These are phyloP conservation scores for Nosema muscidifuracis DNA, from an alignment of 371 early-diverging fungal species.

Conservation along the genomic window DNA sequence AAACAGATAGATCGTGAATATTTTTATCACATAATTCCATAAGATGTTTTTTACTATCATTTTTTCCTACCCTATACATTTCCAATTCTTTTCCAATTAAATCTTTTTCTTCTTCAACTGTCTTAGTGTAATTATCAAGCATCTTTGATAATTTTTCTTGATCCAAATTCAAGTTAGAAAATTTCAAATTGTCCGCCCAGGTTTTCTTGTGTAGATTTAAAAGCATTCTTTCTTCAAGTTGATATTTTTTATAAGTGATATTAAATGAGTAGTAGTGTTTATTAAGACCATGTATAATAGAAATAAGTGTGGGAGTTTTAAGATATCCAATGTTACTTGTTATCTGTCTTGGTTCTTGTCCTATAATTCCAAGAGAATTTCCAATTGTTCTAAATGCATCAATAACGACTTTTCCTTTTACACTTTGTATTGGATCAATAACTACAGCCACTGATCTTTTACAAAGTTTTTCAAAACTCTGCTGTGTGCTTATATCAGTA, in stretches of 20 bases:
- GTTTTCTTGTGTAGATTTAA: constrained; percentile 92
- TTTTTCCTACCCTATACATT: constrained; percentile 56
- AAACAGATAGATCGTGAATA: constrained; percentile 54
- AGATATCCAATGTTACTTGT: constrained; percentile 97
- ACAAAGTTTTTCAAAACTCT: constrained; percentile 87
- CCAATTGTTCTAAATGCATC: constrained; percentile 97
- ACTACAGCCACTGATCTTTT: constrained; percentile 96
- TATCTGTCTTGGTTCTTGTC: constrained; percentile 92
- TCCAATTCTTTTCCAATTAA: constrained; percentile 54
- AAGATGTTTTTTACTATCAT: constrained; percentile 59
- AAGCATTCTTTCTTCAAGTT: constrained; percentile 95
- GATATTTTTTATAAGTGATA: constrained; percentile 95
- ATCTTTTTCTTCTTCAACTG: constrained; percentile 53
- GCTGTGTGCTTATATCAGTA: constrained; percentile 95
- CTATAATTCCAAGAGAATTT: constrained; percentile 74
- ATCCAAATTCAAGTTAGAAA: constrained; percentile 74
- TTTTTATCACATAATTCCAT: constrained; percentile 54
- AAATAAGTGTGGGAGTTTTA: constrained; percentile 89
- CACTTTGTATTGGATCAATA: constrained; percentile 98
- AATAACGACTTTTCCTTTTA: constrained; percentile 99
- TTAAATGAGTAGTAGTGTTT: constrained; percentile 97
- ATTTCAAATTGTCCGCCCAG: constrained; percentile 89
- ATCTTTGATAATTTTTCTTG: constrained; percentile 63
- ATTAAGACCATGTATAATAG: constrained; percentile 95
- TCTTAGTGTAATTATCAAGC: constrained; percentile 52